phyloP scores from a whole-genome alignment of 2,329 filamentous ascomycete species.

The Botrytis cinerea region DNA sequence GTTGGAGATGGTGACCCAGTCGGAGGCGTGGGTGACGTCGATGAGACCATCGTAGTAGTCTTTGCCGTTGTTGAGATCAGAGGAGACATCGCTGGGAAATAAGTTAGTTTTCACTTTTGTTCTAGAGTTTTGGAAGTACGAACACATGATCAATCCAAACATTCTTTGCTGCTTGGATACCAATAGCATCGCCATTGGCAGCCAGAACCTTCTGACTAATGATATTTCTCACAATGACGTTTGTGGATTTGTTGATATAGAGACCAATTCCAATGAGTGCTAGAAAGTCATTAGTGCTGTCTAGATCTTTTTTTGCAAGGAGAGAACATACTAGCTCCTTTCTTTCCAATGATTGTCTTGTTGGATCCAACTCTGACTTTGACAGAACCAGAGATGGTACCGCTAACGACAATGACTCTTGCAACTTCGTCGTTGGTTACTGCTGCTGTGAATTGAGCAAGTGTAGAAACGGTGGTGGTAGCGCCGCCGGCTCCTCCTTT shows the following conservation, averaged over 20 bases:
- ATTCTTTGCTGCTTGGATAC: constrained; percentile 50
- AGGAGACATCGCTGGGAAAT: constrained; percentile 38
- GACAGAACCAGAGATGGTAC: constrained; percentile 37
- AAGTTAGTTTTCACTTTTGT: not conserved
- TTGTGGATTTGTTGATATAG: constrained; percentile 49
- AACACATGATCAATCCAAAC: constrained; percentile 43
- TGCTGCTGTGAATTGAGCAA: constrained; percentile 37
- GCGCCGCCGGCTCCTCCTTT: constrained; percentile 50
- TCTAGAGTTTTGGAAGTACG: not conserved
- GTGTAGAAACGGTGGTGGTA: constrained; percentile 49
- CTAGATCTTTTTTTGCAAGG: not conserved
- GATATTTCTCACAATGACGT: constrained; percentile 60
- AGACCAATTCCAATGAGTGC: constrained; percentile 51
- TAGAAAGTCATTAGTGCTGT: not conserved
- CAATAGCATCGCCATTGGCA: constrained; percentile 51
- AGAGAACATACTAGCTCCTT: constrained; percentile 40
- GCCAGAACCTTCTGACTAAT: constrained; percentile 52
- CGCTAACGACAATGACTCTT: constrained; percentile 49
- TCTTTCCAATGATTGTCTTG: constrained; percentile 48
- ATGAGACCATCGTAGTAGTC: constrained; percentile 48
- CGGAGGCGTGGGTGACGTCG: constrained; percentile 49
- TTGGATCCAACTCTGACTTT: constrained; percentile 39
- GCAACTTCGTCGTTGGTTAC: constrained; percentile 44
- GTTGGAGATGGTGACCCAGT: constrained; percentile 48
- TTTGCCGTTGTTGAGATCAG: constrained; percentile 44